These are phyloP conservation scores for Rasamsonia emersonii DNA, from an alignment of 2,329 filamentous ascomycete species.

Conservation along the genomic window DNA sequence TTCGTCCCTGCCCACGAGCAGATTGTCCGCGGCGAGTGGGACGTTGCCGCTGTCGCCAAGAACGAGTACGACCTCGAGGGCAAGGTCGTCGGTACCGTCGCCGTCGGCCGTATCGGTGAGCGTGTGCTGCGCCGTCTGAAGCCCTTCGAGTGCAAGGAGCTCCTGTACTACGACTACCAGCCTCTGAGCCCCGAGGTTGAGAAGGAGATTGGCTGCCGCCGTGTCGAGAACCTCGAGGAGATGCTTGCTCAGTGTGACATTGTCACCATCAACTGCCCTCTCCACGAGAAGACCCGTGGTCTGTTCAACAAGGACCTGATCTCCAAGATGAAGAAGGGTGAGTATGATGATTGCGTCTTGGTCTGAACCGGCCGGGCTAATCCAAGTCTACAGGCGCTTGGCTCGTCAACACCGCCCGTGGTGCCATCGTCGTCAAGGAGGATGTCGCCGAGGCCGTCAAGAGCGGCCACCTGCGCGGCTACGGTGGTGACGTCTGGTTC, in stretches of 20 bases:
- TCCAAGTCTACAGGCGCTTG: constrained; percentile 58
- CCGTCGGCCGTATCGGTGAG: constrained; percentile 95
- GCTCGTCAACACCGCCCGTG: constrained; percentile 97
- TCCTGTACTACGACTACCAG: constrained; percentile 99
- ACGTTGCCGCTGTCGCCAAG: constrained; percentile 93
- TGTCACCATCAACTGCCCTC: constrained; percentile 98
- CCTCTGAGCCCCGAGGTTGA: constrained; percentile 75
- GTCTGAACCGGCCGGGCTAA: no score
- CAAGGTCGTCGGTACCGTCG: constrained; percentile 97
- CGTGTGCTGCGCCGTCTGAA: constrained; percentile 92
- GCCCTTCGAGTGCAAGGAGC: constrained; percentile 98
- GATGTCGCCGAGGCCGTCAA: constrained; percentile 92
- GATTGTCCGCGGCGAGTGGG: constrained; percentile 82
- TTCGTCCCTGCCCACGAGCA: constrained; percentile 96
- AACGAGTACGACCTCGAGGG: constrained; percentile 95
- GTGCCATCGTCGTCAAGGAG: constrained; percentile 98
- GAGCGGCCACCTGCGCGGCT: constrained; percentile 60
- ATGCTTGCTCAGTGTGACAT: constrained; percentile 90
- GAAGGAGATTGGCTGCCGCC: constrained; percentile 89
- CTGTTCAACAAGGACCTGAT: constrained; percentile 99
- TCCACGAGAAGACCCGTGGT: constrained; percentile 95
- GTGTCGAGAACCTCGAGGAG: constrained; percentile 84
- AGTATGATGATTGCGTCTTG: constrained; percentile 23
- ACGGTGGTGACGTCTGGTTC: constrained; percentile 64
- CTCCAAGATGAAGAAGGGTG: constrained; percentile 96